Base-by-base conservation (phyloP, 306 rosid species). In the Rosa rugosa region DNA sequence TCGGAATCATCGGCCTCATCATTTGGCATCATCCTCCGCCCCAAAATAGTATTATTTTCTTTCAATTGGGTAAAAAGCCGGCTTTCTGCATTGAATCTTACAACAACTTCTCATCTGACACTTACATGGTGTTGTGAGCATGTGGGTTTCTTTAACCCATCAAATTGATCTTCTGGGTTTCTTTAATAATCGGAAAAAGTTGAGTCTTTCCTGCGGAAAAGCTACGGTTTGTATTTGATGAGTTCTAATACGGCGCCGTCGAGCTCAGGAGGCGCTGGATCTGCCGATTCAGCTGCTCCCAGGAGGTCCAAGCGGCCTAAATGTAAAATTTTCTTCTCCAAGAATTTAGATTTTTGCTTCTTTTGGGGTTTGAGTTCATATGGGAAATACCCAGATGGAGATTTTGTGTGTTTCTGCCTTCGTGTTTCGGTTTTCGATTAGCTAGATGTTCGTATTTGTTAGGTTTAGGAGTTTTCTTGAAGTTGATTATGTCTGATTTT, bases 301-400 rank as follows among this genome's bases (percentile, higher is more conserved):
- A 85, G 93, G 81, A 87, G 94, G 85, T 85, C 96, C 57, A 95
- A 95, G 89, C 88, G 98, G 64, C 99, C 99, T 23, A 92, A 95
- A 86, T 95, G 99, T 95, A 88, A 79, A 5, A 1, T 17, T 69
- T 72, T 65, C 38, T 54, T 78, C 64, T 78, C 12, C 18, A 8
- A 44, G 0, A 71, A 23, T 63, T 66, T 11, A 73, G 9, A 36
- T 80, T 73, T 71, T 23, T 68, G 27, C 17, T 40, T 23, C n/a
- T 83, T 56, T 75, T 59, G 13, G 56, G 46, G 49, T 77, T 85
- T 76, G 2, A 47, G 74, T 69, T 85, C 13, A 22, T 49, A 63
- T 77, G 49, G 23, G 36, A 38, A 22, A 49, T 79, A 40, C 66
- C 82, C 81, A 18, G 27, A 20, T 54, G 17, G 11, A 2, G 18